Conservation (phyloP, 805 yeast species). For the Hanseniaspora meyeri region DNA sequence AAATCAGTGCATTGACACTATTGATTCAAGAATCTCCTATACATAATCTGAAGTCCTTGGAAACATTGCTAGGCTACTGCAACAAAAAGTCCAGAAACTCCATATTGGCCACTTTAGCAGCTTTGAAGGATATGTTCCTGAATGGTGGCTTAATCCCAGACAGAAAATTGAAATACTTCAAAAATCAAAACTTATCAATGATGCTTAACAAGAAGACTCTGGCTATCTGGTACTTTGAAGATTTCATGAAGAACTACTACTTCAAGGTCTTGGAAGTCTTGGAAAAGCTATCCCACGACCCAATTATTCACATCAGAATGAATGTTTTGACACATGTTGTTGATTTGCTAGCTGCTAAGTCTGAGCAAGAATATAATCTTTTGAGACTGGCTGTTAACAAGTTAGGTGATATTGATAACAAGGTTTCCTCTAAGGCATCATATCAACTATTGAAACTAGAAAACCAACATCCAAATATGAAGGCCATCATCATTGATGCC, state of each 20-base stretch:
- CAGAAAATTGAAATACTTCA: conserved; percentile 67
- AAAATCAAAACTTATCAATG: conserved; percentile 50
- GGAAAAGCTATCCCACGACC: conserved; percentile 78
- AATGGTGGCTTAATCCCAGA: conserved; percentile 69
- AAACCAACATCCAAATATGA: conserved; percentile 94
- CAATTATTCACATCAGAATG: conserved; percentile 76
- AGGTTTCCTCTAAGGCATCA: conserved; percentile 81
- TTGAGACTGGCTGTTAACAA: conserved; percentile 83
- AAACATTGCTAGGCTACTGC: conserved; percentile 63
- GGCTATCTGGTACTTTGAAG: conserved; percentile 76
- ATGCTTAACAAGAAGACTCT: conserved; percentile 42
- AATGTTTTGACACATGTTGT: conserved; percentile 65
- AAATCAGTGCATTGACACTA: conserved; percentile 85
- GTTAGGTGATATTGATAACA: conserved; percentile 83
- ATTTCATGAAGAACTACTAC: conserved; percentile 63
- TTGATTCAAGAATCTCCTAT: conserved; percentile 90
- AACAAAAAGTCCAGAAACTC: conserved; percentile 88
- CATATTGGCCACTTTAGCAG: conserved; percentile 78
- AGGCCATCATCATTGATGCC: conserved; percentile 61
- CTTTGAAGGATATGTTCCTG: conserved; percentile 75
- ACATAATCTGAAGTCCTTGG: conserved; percentile 75
- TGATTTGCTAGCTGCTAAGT: conserved; percentile 69
- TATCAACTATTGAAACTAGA: conserved; percentile 66
- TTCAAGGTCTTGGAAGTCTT: conserved; percentile 65
- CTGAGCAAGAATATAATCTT: conserved; percentile 92